Conservation (phyloP, 257 asterid species). For the Solanum etuberosum region DNA sequence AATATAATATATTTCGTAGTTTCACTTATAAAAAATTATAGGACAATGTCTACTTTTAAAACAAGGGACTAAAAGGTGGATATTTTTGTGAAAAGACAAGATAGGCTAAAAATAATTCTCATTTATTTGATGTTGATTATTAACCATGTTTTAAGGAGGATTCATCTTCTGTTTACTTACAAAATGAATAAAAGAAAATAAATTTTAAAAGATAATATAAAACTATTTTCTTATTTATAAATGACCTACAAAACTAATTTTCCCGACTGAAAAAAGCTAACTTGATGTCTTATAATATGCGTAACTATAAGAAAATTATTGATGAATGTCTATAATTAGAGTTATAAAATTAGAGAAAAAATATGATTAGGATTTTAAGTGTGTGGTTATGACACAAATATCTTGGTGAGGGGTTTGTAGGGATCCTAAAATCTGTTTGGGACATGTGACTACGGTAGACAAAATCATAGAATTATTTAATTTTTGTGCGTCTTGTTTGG, state of each 20-base stretch:
- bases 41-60: background rate
- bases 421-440: background rate
- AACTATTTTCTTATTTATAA: background rate
- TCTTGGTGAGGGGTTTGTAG: background rate
- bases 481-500: constrained; percentile 21
- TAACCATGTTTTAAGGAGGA: background rate
- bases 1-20: background rate
- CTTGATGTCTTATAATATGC: background rate
- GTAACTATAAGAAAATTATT: background rate
- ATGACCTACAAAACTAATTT: background rate
- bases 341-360: background rate
- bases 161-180: background rate
- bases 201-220: too few species aligned
- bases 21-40: background rate
- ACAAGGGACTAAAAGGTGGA: background rate
- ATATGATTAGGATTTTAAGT: too few species aligned
- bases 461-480: constrained; percentile 27
- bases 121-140: background rate
- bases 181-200: too few species aligned
- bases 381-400: background rate
- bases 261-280: background rate
- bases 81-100: background rate
- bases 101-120: background rate
- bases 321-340: background rate
- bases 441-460: constrained; percentile 46